These are phyloP conservation scores for Cupressus sempervirens DNA, from an alignment of 75 land plant genomes.

Conservation along the genomic window DNA sequence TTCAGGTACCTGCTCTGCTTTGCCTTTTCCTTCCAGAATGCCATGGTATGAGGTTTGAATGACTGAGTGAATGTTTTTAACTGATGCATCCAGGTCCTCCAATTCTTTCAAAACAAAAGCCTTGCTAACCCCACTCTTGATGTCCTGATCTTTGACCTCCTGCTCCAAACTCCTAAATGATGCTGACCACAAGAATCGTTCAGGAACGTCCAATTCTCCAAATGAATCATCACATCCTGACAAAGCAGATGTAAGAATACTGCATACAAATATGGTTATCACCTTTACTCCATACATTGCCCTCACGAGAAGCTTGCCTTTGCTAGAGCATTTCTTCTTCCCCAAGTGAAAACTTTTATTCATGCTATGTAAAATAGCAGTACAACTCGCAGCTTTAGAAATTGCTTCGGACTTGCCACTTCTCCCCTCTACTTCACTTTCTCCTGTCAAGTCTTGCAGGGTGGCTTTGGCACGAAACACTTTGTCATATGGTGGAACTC, in stretches of 20 bases:
- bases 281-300: slow-evolving; percentile 63
- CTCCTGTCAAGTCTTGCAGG: slow-evolving; percentile 11
- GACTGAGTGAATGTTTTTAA: neutral
- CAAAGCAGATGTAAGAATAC: slow-evolving; percentile 39
- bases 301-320: slow-evolving; percentile 54
- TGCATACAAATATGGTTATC: slow-evolving; percentile 43
- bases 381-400: slow-evolving; percentile 41
- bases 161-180: slow-evolving; percentile 36
- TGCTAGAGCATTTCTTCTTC: slow-evolving; percentile 42
- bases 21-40: neutral
- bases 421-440: neutral
- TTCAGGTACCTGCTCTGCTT: neutral
- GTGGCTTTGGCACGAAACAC: slow-evolving; percentile 18
- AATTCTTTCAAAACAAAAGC: neutral
- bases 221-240: slow-evolving; percentile 29
- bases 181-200: slow-evolving; percentile 34
- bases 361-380: slow-evolving; percentile 32
- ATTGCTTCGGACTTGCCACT: slow-evolving; percentile 16
- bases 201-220: slow-evolving; percentile 31
- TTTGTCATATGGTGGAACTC: slow-evolving; percentile 15
- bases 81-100: neutral
- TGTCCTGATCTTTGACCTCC: slow-evolving; percentile 31
- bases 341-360: slow-evolving; percentile 24
- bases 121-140: slow-evolving; percentile 10
- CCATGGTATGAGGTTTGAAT: neutral